Percentiles rank a stretch among this genome's conserved stretches.
Evolutionary conservation across 306 rosid species (phyloP).

Genomic region (Prunus dulcis): DNA sequence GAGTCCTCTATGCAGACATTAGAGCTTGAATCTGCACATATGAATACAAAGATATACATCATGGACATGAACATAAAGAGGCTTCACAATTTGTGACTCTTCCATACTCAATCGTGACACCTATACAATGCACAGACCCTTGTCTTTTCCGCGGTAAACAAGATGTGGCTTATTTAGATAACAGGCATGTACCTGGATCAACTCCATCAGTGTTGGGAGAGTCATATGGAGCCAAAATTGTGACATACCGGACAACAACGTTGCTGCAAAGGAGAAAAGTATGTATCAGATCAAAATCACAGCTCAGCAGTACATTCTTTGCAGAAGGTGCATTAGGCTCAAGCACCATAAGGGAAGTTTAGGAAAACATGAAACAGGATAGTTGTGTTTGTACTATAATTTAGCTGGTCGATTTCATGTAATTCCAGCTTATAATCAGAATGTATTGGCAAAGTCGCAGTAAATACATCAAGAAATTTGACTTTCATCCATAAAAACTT

Average conservation of each 20-base stretch:
- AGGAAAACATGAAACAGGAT: not conserved
- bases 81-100: not conserved
- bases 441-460: not conserved
- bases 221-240: conserved; percentile 87
- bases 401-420: not conserved
- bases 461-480: not conserved
- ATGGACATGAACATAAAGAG: not conserved
- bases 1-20: conserved; percentile 93
- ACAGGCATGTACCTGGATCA: conserved; percentile 68
- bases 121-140: not conserved
- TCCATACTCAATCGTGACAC: not conserved
- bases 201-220: conserved; percentile 98
- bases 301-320: not conserved
- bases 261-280: conserved; percentile 58
- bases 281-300: conserved; percentile 12
- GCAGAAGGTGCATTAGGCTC: not conserved
- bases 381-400: not conserved
- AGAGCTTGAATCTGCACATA: conserved; percentile 71
- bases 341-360: not conserved
- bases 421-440: not conserved
- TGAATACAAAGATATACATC: not conserved
- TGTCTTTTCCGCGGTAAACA: not conserved
- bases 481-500: not conserved
- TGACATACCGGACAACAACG: conserved; percentile 69
- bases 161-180: not conserved